These are phyloP conservation scores for Podospora pseudopauciseta DNA, from an alignment of 495 filamentous ascomycete species.

Conservation along the genomic window DNA sequence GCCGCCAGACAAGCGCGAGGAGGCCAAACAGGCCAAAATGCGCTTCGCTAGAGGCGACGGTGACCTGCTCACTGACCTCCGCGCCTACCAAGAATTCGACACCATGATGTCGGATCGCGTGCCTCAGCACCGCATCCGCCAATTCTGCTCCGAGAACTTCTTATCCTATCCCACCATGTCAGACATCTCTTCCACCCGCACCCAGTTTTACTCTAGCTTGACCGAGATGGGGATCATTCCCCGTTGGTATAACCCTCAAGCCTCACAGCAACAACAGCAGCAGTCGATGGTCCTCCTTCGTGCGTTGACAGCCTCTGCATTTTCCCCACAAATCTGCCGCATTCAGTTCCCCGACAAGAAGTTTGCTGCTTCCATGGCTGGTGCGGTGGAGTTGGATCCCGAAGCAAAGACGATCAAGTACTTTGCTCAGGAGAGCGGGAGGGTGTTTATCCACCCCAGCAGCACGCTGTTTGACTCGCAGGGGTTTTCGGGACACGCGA, in stretches of 20 bases:
- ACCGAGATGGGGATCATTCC: conserved; percentile 80
- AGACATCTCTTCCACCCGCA: conserved; percentile 81
- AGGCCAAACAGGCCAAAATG: conserved; percentile 71
- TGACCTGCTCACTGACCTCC: conserved; percentile 80
- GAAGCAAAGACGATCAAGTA: conserved; percentile 90
- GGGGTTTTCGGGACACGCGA: conserved; percentile 60
- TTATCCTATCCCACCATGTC: conserved; percentile 76
- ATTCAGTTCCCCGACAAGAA: conserved; percentile 94
- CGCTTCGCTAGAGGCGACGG: conserved; percentile 74
- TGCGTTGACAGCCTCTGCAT: conserved; percentile 83
- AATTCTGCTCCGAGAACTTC: conserved; percentile 85
- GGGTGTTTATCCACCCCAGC: conserved; percentile 88
- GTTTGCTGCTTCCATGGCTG: conserved; percentile 77
- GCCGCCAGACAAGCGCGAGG: conserved; percentile 74
- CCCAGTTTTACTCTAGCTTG: conserved; percentile 81
- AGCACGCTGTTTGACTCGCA: conserved; percentile 83
- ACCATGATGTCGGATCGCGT: conserved; percentile 51
- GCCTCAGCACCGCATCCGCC: conserved; percentile 60
- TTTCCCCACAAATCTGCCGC: conserved; percentile 84
- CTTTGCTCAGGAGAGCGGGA: conserved; percentile 77
- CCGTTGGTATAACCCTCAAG: conserved; percentile 12
- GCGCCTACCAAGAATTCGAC: conserved; percentile 79
- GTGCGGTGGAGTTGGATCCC: conserved; percentile 86
- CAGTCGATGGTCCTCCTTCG: conserved; percentile 62
- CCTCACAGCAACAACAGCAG: conserved; percentile 29